phyloP scores from a whole-genome alignment of 768 basidiomycete species.

The Tricholoma saponaceum region DNA sequence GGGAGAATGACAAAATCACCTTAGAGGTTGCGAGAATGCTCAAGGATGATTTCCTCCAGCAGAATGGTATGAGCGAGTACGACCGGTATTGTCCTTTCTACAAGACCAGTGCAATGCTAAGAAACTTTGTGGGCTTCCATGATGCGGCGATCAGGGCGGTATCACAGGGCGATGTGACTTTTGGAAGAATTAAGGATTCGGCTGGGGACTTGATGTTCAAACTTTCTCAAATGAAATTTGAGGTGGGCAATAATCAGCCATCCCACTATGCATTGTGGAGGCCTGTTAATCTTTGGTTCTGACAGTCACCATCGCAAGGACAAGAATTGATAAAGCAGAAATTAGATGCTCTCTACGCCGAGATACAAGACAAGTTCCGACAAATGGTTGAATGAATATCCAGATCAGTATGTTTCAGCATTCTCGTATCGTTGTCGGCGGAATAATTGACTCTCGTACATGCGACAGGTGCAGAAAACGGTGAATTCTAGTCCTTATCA shows the following conservation, averaged over 20 bases:
- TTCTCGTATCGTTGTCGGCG: background rate
- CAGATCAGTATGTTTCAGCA: background rate
- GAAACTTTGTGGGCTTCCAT: slow-evolving; percentile 92
- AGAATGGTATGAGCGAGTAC: slow-evolving; percentile 98
- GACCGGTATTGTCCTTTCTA: slow-evolving; percentile 98
- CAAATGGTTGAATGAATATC: slow-evolving; percentile 67
- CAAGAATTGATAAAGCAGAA: slow-evolving; percentile 80
- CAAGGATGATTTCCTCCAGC: slow-evolving; percentile 96
- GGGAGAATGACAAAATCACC: slow-evolving; percentile 97
- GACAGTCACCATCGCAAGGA: slow-evolving; percentile 86
- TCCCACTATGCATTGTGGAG: background rate
- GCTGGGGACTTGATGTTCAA: slow-evolving; percentile 90
- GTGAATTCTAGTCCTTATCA: background rate
- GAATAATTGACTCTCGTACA: background rate
- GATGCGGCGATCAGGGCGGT: slow-evolving; percentile 87
- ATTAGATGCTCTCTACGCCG: slow-evolving; percentile 72
- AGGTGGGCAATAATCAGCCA: slow-evolving; percentile 47
- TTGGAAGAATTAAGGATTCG: slow-evolving; percentile 82
- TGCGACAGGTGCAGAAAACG: background rate
- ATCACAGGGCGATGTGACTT: slow-evolving; percentile 77
- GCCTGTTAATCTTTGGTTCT: slow-evolving; percentile 2
- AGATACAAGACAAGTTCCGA: slow-evolving; percentile 93
- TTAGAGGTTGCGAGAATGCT: slow-evolving; percentile 96
- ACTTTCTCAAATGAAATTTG: slow-evolving; percentile 99
- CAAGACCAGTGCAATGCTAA: slow-evolving; percentile 96